Evolutionary conservation across 768 basidiomycete genomes (phyloP), one percentile per base, ranked within the genome.

Genomic region (Mycena metata): DNA sequence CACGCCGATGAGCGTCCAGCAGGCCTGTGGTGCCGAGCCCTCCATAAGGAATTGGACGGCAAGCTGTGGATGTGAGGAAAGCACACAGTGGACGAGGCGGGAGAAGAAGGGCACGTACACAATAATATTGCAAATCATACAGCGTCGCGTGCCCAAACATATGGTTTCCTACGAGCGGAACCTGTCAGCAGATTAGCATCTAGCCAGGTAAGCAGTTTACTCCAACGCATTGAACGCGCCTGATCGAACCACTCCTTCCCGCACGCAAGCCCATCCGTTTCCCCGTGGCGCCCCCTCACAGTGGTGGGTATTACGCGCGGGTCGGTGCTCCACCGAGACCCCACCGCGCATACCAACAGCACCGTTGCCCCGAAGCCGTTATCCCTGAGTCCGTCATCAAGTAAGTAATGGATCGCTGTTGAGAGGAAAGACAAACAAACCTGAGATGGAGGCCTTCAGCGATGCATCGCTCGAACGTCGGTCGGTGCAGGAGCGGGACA

Each of bases 121-220:
- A 82, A 74, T 90, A 89, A 42, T 84, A 83, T 74, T 96, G 95
- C 51, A 96, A 76, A 69, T 96, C 95, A 75, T 88, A 90, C 64
- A 96, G 75, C 5, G 84, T 79, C 2, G 93, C 91, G 6, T 90
- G 87, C 0, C 83, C 79, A 13, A 94, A 78, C 26, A 93, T 79
- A 0, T 85, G 86, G 72, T 85, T 87, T 62, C 88, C 88, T 43
- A 91, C 84, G 75, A 86, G 83, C 63, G 92, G 87, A 16, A 57
- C 55, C 63, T 64, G n/a, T 43, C 10, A 10, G 26, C 17, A 5
- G 5, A 12, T 5, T 6, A 30, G 6, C 30, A 30, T 30, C 30
- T 6, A 30, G 30, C 30, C 30, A 30, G 30, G 30, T 3, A 30
- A 30, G 30, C 6, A 30, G 30, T 6, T 30, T 30, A 30, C 3